Evolutionary conservation across 306 rosid genomes (phyloP).

Genomic region (Castanea sativa): DNA sequence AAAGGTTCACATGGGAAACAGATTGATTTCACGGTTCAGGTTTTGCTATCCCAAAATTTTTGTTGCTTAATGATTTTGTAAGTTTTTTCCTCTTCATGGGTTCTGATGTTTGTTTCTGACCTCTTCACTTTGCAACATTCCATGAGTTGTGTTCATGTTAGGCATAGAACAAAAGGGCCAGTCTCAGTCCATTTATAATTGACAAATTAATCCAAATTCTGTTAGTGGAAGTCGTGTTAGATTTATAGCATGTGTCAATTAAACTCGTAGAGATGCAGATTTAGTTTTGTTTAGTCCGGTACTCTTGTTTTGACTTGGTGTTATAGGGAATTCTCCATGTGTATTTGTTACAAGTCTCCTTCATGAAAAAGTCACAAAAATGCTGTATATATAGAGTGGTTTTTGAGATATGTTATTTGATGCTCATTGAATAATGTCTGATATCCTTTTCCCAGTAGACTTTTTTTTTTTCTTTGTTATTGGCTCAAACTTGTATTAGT

Average conservation of each 20-base stretch:
- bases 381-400: background rate
- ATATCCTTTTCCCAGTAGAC: background rate
- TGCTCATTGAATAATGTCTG: background rate
- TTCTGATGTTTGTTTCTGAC: background rate
- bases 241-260: background rate
- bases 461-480: background rate
- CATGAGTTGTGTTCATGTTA: background rate
- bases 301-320: background rate
- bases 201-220: background rate
- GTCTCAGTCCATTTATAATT: background rate
- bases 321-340: background rate
- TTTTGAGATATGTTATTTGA: background rate
- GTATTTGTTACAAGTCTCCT: background rate
- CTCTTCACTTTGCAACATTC: background rate
- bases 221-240: background rate
- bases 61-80: background rate
- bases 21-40: constrained; percentile 74
- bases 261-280: background rate
- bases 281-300: background rate
- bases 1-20: constrained; percentile 71
- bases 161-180: background rate
- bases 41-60: constrained; percentile 13
- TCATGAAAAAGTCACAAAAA: background rate
- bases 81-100: constrained; percentile 12
- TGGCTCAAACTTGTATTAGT: background rate